Evolutionary conservation across 495 filamentous ascomycete species (phyloP).

Genomic region (Parachaetomium inaequale): DNA sequence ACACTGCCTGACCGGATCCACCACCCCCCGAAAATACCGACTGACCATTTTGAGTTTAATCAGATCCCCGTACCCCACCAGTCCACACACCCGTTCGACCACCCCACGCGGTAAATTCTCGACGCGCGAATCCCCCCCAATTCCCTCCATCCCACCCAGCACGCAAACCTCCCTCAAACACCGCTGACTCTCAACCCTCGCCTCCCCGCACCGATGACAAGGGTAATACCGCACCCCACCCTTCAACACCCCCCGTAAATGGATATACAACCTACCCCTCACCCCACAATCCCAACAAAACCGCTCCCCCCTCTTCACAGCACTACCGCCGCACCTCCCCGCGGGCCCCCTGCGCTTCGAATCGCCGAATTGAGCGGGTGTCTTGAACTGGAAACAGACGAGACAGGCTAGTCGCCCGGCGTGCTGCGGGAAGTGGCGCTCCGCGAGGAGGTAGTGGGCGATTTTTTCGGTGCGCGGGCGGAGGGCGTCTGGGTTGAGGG

Average conservation of each 20-base stretch:
- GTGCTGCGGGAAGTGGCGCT: constrained; percentile 16
- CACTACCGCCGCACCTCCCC: not conserved
- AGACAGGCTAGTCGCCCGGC: not conserved
- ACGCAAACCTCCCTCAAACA: not conserved
- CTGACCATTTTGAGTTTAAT: constrained; percentile 3
- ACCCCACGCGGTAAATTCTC: constrained; percentile 8
- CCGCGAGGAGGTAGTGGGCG: constrained; percentile 14
- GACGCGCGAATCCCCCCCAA: not conserved
- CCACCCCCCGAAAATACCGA: not conserved
- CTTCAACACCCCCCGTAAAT: not conserved
- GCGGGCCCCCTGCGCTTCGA: not conserved
- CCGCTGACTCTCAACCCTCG: not conserved
- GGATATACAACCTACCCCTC: not conserved
- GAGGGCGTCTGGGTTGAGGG: constrained; percentile 16
- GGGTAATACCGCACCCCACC: constrained; percentile 4
- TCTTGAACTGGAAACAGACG: constrained; percentile 15
- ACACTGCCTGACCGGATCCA: constrained; percentile 3
- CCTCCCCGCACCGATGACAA: not conserved
- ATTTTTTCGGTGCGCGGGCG: not conserved
- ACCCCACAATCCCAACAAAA: constrained; percentile 24
- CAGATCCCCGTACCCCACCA: constrained; percentile 7
- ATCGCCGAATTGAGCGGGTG: not conserved
- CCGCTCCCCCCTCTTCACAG: not conserved
- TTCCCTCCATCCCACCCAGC: not conserved
- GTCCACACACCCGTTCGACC: constrained; percentile 5